These are phyloP conservation scores for Medicago truncatula DNA, from an alignment of 306 rosid species.

Conservation along the genomic window DNA sequence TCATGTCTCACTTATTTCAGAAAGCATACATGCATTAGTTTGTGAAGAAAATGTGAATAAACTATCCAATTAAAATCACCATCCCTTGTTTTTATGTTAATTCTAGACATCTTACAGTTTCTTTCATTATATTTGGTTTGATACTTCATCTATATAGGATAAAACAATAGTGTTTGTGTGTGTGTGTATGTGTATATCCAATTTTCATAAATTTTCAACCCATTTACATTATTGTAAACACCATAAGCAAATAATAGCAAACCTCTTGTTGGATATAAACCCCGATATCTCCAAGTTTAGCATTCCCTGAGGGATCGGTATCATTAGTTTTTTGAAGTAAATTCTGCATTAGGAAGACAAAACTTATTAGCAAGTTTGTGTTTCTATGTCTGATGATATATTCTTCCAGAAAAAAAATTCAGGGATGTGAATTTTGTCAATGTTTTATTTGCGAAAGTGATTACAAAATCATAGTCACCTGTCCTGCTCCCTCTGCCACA, in stretches of 20 bases:
- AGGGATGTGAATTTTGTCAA: not conserved
- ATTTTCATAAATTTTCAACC: slow-evolving; percentile 23
- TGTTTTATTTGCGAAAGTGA: slow-evolving; percentile 16
- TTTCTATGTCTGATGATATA: slow-evolving; percentile 15
- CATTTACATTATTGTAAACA: slow-evolving; percentile 29
- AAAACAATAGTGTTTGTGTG: not conserved
- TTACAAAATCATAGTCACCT: slow-evolving; percentile 57
- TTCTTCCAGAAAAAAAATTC: slow-evolving; percentile 5
- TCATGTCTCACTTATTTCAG: not conserved
- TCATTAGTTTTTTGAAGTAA: slow-evolving; percentile 85
- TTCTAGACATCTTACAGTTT: not conserved
- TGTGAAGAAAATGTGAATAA: no score
- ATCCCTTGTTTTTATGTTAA: no score
- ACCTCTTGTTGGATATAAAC: slow-evolving; percentile 92
- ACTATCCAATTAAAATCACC: no score
- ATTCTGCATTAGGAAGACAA: slow-evolving; percentile 61
- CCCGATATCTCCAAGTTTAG: slow-evolving; percentile 78
- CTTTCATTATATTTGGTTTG: not conserved
- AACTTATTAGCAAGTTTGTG: slow-evolving; percentile 28
- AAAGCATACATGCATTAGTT: not conserved
- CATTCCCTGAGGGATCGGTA: slow-evolving; percentile 91
- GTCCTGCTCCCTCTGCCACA: slow-evolving; percentile 98
- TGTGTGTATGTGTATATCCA: no score
- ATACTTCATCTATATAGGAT: not conserved
- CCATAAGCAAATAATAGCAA: slow-evolving; percentile 44